Base-by-base conservation (phyloP, 495 filamentous ascomycete genomes). In the Neurospora hispaniola region DNA sequence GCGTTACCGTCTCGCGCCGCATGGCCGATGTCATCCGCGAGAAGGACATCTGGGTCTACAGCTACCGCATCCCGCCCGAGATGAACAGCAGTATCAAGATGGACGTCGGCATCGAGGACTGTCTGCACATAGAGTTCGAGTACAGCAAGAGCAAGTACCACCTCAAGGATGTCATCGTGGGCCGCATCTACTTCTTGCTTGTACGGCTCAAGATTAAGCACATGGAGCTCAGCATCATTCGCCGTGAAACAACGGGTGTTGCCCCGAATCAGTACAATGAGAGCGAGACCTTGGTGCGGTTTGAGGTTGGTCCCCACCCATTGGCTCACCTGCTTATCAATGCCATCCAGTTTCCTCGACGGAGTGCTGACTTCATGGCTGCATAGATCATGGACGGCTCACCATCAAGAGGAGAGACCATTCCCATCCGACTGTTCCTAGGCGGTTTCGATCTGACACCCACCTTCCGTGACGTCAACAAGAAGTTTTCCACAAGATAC, bases 231-330 rank as follows among this genome's bases (percentile, higher is more conserved):
- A 96, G 93, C 73, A 99, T 99, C 76, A 99, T 99, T 79, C 90
- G 96, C 76, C 87, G 96, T 74, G 96, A 99, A 84, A 98, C 96
- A 6, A 98, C 96, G 8, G 96, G 96, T 20, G 94, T 93, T 4
- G 92, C 96, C n/a, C 96, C 96, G n/a, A 99, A 99, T 82, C 96
- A 99, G 81, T 99, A 99, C 81, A 98, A 99, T 81, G 96, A 99
- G 86, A 97, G 94, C 82, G 96, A 99, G 84, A 99, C 96, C 16
- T 84, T 99, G 78, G 96, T 99, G 72, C 89, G 96, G 73, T 99
- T 99, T 77, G 96, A 99, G 90, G 93, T 96, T 81, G 80, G 88
- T 18, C 66, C 5, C 27, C 8, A 42, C 71, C 23, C 14, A 41
- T 41, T 54, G 43, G 11, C 4, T 48, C 62, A 16, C 35, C n/a